Evolutionary conservation across 306 rosid species (phyloP).

Genomic region (Aeschynomene evenia): DNA sequence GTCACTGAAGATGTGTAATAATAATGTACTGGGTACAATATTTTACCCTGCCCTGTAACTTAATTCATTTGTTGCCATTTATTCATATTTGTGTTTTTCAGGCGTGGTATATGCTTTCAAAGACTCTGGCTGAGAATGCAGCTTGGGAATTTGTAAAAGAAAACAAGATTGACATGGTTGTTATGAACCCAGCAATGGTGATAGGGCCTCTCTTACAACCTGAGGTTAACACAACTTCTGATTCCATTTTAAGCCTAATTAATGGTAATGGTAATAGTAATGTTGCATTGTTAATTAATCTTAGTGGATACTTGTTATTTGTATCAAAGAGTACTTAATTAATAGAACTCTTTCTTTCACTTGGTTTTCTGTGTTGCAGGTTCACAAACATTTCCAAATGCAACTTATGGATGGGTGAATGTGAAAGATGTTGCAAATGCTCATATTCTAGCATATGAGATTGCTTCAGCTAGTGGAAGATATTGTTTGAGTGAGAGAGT

Average conservation of each 20-base stretch:
- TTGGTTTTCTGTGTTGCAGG: slow-evolving; percentile 53
- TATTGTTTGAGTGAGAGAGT: slow-evolving; percentile 58
- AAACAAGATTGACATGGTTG: slow-evolving; percentile 64
- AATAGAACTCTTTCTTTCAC: neutral
- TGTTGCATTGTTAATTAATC: neutral
- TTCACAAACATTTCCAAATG: slow-evolving; percentile 45
- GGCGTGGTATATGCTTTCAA: slow-evolving; percentile 61
- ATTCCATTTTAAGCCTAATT: slow-evolving; percentile 40
- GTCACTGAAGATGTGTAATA: no score
- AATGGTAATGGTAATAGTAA: slow-evolving; percentile 43
- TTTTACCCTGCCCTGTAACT: no score
- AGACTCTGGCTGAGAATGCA: slow-evolving; percentile 73
- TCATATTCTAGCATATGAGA: slow-evolving; percentile 70
- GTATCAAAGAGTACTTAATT: no score
- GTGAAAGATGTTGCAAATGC: slow-evolving; percentile 76
- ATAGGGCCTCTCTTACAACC: slow-evolving; percentile 72
- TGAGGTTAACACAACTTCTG: slow-evolving; percentile 51
- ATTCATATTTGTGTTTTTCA: slow-evolving; percentile 15
- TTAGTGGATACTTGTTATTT: no score
- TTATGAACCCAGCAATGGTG: slow-evolving; percentile 59
- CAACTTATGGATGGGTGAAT: slow-evolving; percentile 54
- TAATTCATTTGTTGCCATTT: neutral
- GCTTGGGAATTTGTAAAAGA: slow-evolving; percentile 68
- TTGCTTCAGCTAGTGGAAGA: slow-evolving; percentile 71
- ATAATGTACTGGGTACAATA: no score